Percentiles rank a stretch among this genome's conserved stretches.
Evolutionary conservation across 2,329 filamentous ascomycete species (phyloP).

Genomic region (Rutstroemia sp.): DNA sequence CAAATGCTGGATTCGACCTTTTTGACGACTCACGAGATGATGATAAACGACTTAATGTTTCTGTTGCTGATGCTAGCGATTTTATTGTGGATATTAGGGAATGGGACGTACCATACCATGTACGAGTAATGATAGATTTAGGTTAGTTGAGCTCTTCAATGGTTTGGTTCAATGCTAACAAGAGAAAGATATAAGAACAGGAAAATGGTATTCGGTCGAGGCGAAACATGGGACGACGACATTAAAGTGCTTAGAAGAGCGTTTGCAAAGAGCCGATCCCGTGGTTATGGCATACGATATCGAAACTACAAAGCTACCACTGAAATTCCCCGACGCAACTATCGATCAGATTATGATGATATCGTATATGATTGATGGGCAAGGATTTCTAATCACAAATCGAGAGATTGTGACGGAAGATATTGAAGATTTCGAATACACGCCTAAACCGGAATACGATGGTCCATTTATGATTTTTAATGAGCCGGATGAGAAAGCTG

Average conservation of each 20-base stretch:
- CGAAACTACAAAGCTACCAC: slow-evolving; percentile 88
- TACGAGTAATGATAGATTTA: slow-evolving; percentile 95
- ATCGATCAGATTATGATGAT: slow-evolving; percentile 99
- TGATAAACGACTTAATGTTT: slow-evolving; percentile 68
- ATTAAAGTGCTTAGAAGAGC: slow-evolving; percentile 79
- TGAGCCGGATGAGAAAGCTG: slow-evolving; percentile 81
- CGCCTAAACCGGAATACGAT: slow-evolving; percentile 90
- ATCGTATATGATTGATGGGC: slow-evolving; percentile 99
- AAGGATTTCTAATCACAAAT: slow-evolving; percentile 96
- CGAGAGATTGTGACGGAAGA: slow-evolving; percentile 96
- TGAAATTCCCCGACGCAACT: slow-evolving; percentile 93
- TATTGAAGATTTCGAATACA: slow-evolving; percentile 97
- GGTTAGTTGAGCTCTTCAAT: slow-evolving; percentile 36
- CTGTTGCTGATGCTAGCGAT: slow-evolving; percentile 84
- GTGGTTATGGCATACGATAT: slow-evolving; percentile 99
- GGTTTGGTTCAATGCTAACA: slow-evolving; percentile 14
- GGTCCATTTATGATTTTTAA: slow-evolving; percentile 98
- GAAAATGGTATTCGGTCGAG: slow-evolving; percentile 95
- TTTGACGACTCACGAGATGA: slow-evolving; percentile 84
- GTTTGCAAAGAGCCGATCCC: slow-evolving; percentile 83
- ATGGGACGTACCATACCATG: slow-evolving; percentile 98
- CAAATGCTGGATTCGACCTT: slow-evolving; percentile 81
- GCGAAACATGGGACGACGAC: slow-evolving; percentile 84
- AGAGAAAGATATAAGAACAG: slow-evolving; percentile 78
- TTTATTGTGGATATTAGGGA: slow-evolving; percentile 98